Conservation (phyloP, 352 stramenopile genomes). For the Bremia lactucae region DNA sequence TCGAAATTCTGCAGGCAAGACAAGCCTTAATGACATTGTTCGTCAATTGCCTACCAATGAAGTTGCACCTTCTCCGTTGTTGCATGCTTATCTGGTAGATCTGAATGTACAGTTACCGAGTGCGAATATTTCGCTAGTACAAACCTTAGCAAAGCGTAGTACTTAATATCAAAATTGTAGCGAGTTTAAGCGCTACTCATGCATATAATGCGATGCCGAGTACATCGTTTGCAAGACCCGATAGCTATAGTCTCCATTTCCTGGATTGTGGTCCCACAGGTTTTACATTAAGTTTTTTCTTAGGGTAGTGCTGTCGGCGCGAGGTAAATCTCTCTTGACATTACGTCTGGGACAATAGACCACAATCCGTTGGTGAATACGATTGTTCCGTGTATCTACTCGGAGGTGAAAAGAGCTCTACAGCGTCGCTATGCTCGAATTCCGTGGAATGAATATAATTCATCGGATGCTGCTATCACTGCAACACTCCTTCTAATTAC, state of each 20-base stretch:
- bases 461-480: conserved; percentile 53
- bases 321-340: conserved; percentile 25
- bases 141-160: conserved; percentile 45
- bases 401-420: conserved; percentile 55
- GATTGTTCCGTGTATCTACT: conserved; percentile 45
- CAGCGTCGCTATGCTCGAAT: conserved; percentile 73
- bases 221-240: conserved; percentile 18
- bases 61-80: conserved; percentile 50
- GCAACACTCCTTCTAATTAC: conserved; percentile 63
- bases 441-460: conserved; percentile 81
- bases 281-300: conserved; percentile 42
- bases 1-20: conserved; percentile 74
- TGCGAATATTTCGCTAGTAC: too few relatives aligned
- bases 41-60: conserved; percentile 51
- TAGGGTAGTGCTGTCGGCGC: conserved; percentile 32
- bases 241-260: conserved; percentile 35
- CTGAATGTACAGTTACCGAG: conserved; percentile 25
- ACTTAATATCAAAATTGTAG: conserved; percentile 81
- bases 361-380: conserved; percentile 37
- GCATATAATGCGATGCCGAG: conserved; percentile 21
- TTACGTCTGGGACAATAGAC: conserved; percentile 8
- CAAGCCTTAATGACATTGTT: conserved; percentile 64
- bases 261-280: conserved; percentile 48
- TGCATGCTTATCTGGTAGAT: conserved; percentile 26
- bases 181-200: conserved; percentile 50